Conservation (phyloP, 148 eudicot species). For the Hydrangea macrophylla region DNA sequence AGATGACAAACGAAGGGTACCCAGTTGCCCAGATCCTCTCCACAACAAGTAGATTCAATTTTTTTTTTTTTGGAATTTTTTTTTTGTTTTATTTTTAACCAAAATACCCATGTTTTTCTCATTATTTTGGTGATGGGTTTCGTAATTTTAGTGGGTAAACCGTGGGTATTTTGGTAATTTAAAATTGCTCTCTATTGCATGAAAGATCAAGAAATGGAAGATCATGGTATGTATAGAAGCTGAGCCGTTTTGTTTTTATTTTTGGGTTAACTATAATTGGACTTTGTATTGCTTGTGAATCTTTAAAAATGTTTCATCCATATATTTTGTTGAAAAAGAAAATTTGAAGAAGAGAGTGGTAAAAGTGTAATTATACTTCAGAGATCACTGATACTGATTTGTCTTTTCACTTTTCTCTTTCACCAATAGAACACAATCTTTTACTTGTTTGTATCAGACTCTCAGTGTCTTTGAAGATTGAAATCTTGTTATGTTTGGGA, state of each 20-base stretch:
- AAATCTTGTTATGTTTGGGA: neutral
- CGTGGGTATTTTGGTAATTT: constrained; percentile 77
- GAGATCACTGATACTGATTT: no score
- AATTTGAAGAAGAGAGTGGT: neutral
- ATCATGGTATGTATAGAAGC: constrained; percentile 19
- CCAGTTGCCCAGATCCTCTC: constrained; percentile 91
- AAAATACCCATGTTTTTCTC: constrained; percentile 92
- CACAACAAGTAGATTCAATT: constrained; percentile 36
- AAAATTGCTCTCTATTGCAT: constrained; percentile 1
- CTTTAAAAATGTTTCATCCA: neutral
- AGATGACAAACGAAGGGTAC: constrained; percentile 54
- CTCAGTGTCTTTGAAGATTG: constrained; percentile 9
- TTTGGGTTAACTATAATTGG: neutral
- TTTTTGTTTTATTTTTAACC: constrained; percentile 24
- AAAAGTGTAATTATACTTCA: neutral
- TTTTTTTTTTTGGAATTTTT: neutral
- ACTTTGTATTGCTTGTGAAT: constrained; percentile 9
- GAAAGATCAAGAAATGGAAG: constrained; percentile 9
- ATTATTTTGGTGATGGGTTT: constrained; percentile 11
- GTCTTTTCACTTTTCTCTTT: constrained; percentile 7
- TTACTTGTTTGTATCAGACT: neutral
- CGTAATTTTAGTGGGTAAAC: constrained; percentile 45
- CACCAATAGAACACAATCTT: neutral
- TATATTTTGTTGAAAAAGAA: neutral
- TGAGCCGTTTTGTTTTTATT: constrained; percentile 13